These are phyloP conservation scores for Penicillium sp. DNA, from an alignment of 2,329 filamentous ascomycete genomes.

Conservation along the genomic window DNA sequence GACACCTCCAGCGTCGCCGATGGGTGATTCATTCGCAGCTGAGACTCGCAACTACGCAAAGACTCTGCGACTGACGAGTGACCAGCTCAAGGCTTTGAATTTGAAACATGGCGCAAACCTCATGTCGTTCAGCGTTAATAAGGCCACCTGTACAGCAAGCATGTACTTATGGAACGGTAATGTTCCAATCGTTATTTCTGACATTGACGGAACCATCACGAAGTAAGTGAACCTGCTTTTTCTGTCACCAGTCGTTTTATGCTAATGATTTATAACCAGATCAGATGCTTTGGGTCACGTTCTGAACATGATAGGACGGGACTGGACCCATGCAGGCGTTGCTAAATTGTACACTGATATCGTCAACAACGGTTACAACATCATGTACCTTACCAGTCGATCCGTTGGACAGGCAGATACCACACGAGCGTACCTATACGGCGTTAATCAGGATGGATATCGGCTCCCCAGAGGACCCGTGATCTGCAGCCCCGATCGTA, in stretches of 20 bases:
- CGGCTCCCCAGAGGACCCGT: slow-evolving; percentile 85
- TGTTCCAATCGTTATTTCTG: slow-evolving; percentile 92
- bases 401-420: slow-evolving; percentile 91
- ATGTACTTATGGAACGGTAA: slow-evolving; percentile 95
- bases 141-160: slow-evolving; percentile 83
- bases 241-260: not conserved
- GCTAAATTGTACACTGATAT: slow-evolving; percentile 98
- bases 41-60: slow-evolving; percentile 92
- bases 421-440: slow-evolving; percentile 83
- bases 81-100: slow-evolving; percentile 83
- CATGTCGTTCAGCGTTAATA: slow-evolving; percentile 95
- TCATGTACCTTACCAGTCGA: slow-evolving; percentile 94
- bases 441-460: slow-evolving; percentile 84
- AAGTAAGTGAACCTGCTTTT: slow-evolving; percentile 53
- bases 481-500: slow-evolving; percentile 91
- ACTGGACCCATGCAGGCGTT: slow-evolving; percentile 96
- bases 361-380: slow-evolving; percentile 92
- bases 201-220: slow-evolving; percentile 98
- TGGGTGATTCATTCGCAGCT: slow-evolving; percentile 49
- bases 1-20: slow-evolving; percentile 56
- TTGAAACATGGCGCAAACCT: slow-evolving; percentile 83
- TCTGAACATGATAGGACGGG: slow-evolving; percentile 90
- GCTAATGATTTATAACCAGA: slow-evolving; percentile 29
- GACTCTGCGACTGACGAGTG: slow-evolving; percentile 88
- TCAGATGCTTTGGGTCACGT: slow-evolving; percentile 93